phyloP scores from a whole-genome alignment of 202 grass and related monocot genomes.

The Panicum virgatum region DNA sequence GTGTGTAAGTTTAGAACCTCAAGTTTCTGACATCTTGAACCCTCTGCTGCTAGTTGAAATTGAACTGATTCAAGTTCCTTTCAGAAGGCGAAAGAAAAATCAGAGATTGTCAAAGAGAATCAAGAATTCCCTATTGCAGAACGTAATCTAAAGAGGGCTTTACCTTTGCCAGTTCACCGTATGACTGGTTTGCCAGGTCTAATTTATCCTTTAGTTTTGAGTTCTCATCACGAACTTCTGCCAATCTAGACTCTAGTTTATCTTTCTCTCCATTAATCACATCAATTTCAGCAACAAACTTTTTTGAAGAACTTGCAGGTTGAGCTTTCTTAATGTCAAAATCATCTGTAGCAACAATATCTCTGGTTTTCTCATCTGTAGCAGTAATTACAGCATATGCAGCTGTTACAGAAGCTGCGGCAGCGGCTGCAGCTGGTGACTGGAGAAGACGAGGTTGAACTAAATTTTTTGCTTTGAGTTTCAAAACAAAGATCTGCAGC shows the following conservation, averaged over 20 bases:
- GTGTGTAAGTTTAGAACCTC: conserved; percentile 59
- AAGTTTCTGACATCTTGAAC: conserved; percentile 85
- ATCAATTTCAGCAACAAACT: conserved; percentile 52
- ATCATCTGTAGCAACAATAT: conserved; percentile 55
- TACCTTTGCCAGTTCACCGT: conserved; percentile 81
- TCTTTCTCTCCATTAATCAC: conserved; percentile 57
- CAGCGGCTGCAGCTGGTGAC: conserved; percentile 74
- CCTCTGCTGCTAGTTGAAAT: conserved; percentile 78
- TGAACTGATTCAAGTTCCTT: conserved; percentile 94
- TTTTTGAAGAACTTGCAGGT: conserved; percentile 53
- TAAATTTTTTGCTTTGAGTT: conserved; percentile 66
- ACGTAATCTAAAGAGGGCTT: conserved; percentile 19
- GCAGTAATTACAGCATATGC: conserved; percentile 79
- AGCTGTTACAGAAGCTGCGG: conserved; percentile 82
- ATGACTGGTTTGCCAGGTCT: conserved; percentile 58
- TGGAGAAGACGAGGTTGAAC: conserved; percentile 74
- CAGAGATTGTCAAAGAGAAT: conserved; percentile 12
- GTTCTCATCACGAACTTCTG: conserved; percentile 70
- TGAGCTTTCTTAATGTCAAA: conserved; percentile 61
- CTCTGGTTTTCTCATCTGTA: conserved; percentile 64
- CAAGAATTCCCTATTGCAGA: conserved; percentile 5
- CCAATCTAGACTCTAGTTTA: conserved; percentile 60
- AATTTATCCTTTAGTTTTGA: conserved; percentile 71
- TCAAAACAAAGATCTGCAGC: conserved; percentile 82
- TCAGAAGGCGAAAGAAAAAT: conserved; percentile 30